phyloP scores from a whole-genome alignment of 164 flowering plant species.

The grape (Vitis vinifera) region ASM3070453v1 NC_081818.1:27111501-27112000 shows the following conservation, averaged over 20 bases:
- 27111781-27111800: background rate
- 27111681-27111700: background rate
- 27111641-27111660: background rate
- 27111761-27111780: background rate
- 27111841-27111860: no score
- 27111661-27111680: background rate
- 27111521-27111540: no score
- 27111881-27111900: background rate
- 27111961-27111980: background rate
- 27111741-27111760: background rate
- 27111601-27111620: background rate
- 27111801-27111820: background rate
- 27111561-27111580: background rate
- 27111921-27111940: background rate
- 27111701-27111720: background rate
- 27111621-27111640: background rate
- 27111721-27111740: background rate
- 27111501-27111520: no score
- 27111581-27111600: background rate
- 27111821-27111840: no score
- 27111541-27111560: no score
- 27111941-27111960: background rate
- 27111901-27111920: background rate
- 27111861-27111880: background rate
- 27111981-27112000: background rate